Evolutionary conservation across 192 early-diverging fungal species (phyloP).

Genomic region (Gamsiella multidivaricata): DNA sequence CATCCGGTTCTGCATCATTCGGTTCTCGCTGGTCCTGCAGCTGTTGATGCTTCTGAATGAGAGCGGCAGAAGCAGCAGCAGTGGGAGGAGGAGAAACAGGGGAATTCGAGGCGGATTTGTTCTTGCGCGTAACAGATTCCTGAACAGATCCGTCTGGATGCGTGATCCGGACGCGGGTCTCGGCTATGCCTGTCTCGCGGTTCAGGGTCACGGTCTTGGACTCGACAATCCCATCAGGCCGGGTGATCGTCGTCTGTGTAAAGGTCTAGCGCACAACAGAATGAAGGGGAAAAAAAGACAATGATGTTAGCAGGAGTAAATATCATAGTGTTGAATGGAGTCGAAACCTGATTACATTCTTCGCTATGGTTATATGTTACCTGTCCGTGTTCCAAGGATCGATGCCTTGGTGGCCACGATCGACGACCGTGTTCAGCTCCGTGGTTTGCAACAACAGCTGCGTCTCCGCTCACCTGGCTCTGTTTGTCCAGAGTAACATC

Average conservation of each 20-base stretch:
- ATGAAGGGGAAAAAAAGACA: not conserved
- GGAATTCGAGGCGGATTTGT: not conserved
- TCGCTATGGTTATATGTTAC: too few relatives aligned
- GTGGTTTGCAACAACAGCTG: too few relatives aligned
- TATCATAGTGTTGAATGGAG: not conserved
- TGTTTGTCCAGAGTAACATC: not conserved
- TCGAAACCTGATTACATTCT: too few relatives aligned
- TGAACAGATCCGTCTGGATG: conserved; percentile 26
- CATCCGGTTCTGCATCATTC: not conserved
- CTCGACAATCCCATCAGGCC: conserved; percentile 32
- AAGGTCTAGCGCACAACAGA: too few relatives aligned
- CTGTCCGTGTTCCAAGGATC: not conserved
- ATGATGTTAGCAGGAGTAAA: not conserved
- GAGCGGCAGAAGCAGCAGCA: not conserved
- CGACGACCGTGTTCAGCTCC: not conserved
- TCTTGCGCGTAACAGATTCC: conserved; percentile 1
- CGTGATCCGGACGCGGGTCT: conserved; percentile 13
- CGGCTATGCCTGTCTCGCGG: not conserved
- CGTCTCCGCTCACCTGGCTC: not conserved
- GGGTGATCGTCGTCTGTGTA: conserved; percentile 18
- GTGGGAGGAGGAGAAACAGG: not conserved
- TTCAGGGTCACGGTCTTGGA: conserved; percentile 17
- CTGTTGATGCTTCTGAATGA: not conserved
- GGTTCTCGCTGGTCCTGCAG: not conserved
- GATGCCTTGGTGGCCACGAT: conserved; percentile 3